Base-by-base conservation (phyloP, 2,329 filamentous ascomycete species). In the Ramularia collo-cygni region DNA sequence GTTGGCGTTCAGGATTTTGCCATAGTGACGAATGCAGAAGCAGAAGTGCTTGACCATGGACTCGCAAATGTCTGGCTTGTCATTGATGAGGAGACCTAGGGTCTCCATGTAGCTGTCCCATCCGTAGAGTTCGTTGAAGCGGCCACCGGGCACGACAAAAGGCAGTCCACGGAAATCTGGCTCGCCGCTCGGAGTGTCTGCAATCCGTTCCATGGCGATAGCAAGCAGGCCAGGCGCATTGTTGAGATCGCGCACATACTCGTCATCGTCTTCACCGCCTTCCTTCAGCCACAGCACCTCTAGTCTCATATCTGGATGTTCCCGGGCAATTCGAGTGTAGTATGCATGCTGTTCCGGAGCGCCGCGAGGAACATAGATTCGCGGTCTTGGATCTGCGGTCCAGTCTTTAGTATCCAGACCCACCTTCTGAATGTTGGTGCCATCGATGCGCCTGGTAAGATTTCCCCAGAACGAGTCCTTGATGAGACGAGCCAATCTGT, bases 41-140 rank as follows among this genome's bases (percentile, higher is more conserved):
- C 87, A 93, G 64, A 96, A 96, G 68, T 98, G 94, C 55, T 77
- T 73, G 37, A 96, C 89, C 87, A 98, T 96, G 35, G 83, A 77
- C 69, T 95, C 95, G 52, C 88, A 88, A 40, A 96, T 69, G 56
- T 95, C 80, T 15, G 87, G 79, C 43, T 85, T 81, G 59, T 92
- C 85, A 58, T 90, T 87, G 53, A 87, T 78, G 43, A 96, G 70
- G 43, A 98, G 74, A 13, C 92, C 92, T 3, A 96, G 72, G 4
- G 90, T 92, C 62, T 90, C 86, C 88, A 98, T 96, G 70, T 96
- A 98, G 62, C 88, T 95, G 65, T 98, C 92, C 92, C 92, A 98
- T 33, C 90, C 90, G 61, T 98, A 98, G 15, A 98, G 68, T 64
- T 98, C 92, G 64, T 98, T 98, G 79, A 98, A 98, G 19, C 92